Conservation (phyloP, 352 stramenopile genomes). For the Phytopythium helicoides region DNA sequence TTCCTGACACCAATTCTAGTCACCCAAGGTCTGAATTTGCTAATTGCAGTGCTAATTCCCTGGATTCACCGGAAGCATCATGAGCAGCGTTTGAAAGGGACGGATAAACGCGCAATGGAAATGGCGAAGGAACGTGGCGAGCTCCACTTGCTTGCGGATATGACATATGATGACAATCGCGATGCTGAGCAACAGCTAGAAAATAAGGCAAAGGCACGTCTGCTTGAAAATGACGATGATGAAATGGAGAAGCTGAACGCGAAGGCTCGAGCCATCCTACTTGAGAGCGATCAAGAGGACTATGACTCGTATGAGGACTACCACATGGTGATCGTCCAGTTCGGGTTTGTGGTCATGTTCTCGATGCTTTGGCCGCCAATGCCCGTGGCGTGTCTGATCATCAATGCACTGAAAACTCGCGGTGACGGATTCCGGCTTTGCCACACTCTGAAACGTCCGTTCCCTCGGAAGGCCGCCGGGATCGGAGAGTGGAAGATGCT, state of each 20-base stretch:
- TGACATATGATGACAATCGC: constrained; percentile 47
- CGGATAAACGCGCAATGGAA: constrained; percentile 57
- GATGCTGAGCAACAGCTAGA: constrained; percentile 34
- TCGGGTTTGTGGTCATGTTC: constrained; percentile 87
- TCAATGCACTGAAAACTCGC: constrained; percentile 81
- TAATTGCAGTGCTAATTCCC: constrained; percentile 67
- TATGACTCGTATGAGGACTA: constrained; percentile 86
- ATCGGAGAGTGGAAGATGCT: constrained; percentile 77
- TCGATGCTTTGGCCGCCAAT: constrained; percentile 84
- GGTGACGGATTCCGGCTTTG: constrained; percentile 76
- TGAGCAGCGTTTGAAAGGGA: constrained; percentile 49
- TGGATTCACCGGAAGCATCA: constrained; percentile 78
- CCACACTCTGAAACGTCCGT: constrained; percentile 66
- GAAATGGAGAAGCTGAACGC: constrained; percentile 69
- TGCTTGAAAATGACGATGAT: constrained; percentile 59
- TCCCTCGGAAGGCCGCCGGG: constrained; percentile 64
- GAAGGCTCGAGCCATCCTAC: constrained; percentile 66
- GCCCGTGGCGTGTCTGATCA: constrained; percentile 68
- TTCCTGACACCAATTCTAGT: constrained; percentile 85
- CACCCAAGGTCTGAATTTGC: constrained; percentile 68
- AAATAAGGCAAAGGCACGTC: constrained; percentile 65
- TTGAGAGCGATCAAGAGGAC: constrained; percentile 70
- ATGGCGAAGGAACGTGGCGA: constrained; percentile 68
- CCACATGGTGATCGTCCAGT: constrained; percentile 78
- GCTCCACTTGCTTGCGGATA: constrained; percentile 54